Evolutionary conservation across 2,329 filamentous ascomycete genomes (phyloP).

Genomic region (Ceratocystis ficicola): DNA sequence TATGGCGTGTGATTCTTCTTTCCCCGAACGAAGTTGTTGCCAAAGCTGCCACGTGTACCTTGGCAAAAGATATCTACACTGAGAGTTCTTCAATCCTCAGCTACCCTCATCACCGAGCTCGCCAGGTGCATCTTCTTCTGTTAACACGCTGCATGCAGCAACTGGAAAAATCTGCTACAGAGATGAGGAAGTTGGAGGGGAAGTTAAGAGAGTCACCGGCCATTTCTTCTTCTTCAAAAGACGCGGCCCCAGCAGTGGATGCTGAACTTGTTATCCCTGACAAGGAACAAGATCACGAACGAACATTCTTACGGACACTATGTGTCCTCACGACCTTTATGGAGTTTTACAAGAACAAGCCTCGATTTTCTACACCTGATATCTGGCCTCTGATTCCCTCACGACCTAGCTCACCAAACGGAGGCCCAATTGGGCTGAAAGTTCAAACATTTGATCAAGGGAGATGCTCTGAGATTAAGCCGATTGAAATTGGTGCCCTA

Average conservation of each 20-base stretch:
- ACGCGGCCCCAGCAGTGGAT: slow-evolving; percentile 30
- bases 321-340: slow-evolving; percentile 57
- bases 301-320: slow-evolving; percentile 56
- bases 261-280: slow-evolving; percentile 35
- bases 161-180: slow-evolving; percentile 50
- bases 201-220: not conserved
- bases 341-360: slow-evolving; percentile 49
- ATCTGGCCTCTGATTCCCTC: slow-evolving; percentile 42
- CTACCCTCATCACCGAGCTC: slow-evolving; percentile 39
- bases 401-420: slow-evolving; percentile 42
- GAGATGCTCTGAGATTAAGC: slow-evolving; percentile 46
- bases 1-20: slow-evolving; percentile 74
- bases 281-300: slow-evolving; percentile 43
- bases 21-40: slow-evolving; percentile 55
- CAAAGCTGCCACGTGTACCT: slow-evolving; percentile 51
- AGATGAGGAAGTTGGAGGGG: slow-evolving; percentile 29
- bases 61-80: slow-evolving; percentile 62
- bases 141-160: slow-evolving; percentile 63
- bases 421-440: slow-evolving; percentile 53
- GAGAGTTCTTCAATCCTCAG: slow-evolving; percentile 40
- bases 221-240: slow-evolving; percentile 37
- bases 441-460: slow-evolving; percentile 62
- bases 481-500: slow-evolving; percentile 52
- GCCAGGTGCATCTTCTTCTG: slow-evolving; percentile 53
- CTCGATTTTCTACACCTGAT: slow-evolving; percentile 48